phyloP scores from a whole-genome alignment of 2,329 filamentous ascomycete genomes.

The Catunica adiposa region DNA sequence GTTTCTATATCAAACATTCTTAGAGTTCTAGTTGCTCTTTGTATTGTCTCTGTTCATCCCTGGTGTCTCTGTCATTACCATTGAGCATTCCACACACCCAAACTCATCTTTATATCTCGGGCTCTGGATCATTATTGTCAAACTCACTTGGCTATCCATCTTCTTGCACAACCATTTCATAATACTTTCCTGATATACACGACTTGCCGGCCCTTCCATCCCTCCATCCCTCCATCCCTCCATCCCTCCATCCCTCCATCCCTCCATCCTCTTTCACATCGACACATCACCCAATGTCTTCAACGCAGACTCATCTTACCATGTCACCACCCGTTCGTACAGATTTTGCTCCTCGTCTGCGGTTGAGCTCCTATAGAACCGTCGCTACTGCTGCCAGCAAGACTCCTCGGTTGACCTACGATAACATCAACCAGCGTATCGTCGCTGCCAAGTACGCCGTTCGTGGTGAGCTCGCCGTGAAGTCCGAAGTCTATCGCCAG shows the following conservation, averaged over 20 bases:
- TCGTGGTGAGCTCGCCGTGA: constrained; percentile 84
- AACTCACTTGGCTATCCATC: background rate
- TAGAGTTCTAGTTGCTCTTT: background rate
- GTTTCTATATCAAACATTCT: background rate
- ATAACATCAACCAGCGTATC: constrained; percentile 87
- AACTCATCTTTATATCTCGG: background rate
- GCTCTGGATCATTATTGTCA: background rate
- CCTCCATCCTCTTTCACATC: background rate
- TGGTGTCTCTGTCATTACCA: background rate
- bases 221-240: background rate
- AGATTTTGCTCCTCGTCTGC: constrained; percentile 7
- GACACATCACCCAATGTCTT: too few relatives aligned
- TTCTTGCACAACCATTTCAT: background rate
- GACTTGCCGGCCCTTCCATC: too few relatives aligned
- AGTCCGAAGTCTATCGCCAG: constrained; percentile 78
- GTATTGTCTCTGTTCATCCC: constrained; percentile 1
- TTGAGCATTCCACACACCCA: background rate
- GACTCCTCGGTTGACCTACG: constrained; percentile 42
- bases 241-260: background rate
- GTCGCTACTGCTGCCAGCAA: constrained; percentile 25
- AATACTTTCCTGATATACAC: background rate
- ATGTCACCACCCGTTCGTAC: constrained; percentile 3
- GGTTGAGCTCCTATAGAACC: constrained; percentile 15
- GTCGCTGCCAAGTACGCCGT: constrained; percentile 87
- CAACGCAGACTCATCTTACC: background rate